phyloP scores from a whole-genome alignment of 495 filamentous ascomycete genomes.

The Penicillium samsonianum region DNA sequence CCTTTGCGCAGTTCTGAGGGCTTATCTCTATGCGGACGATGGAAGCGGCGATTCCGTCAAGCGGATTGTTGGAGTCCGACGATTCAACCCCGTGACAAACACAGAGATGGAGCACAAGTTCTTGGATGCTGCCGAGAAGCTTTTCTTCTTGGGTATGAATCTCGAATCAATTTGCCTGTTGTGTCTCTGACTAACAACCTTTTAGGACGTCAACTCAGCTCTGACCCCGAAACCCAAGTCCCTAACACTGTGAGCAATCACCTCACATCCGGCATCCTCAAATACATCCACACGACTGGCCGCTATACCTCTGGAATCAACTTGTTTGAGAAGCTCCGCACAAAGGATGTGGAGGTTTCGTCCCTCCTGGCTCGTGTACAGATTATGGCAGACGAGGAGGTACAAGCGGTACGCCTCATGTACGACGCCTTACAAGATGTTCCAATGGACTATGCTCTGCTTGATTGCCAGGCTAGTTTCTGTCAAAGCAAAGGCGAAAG shows the following conservation, averaged over 20 bases:
- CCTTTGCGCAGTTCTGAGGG: conserved; percentile 86
- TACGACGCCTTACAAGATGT: conserved; percentile 85
- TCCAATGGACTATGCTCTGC: conserved; percentile 93
- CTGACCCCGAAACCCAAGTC: conserved; percentile 95
- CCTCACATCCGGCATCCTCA: conserved; percentile 85
- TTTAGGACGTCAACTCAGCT: conserved; percentile 89
- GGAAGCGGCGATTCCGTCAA: conserved; percentile 87
- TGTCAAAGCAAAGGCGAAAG: conserved; percentile 81
- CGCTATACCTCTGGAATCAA: conserved; percentile 96
- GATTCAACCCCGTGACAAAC: conserved; percentile 96
- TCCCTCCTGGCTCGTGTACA: conserved; percentile 87
- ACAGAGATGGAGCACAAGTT: conserved; percentile 98
- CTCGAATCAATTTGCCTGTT: not conserved
- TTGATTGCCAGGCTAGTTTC: conserved; percentile 93
- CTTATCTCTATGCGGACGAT: conserved; percentile 95
- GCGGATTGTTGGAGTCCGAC: conserved; percentile 88
- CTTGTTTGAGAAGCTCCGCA: conserved; percentile 92
- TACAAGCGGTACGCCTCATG: conserved; percentile 85
- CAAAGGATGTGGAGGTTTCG: conserved; percentile 87
- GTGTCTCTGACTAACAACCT: conserved; percentile 25
- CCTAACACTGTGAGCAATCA: conserved; percentile 98
- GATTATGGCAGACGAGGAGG: conserved; percentile 92
- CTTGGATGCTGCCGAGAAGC: conserved; percentile 87
- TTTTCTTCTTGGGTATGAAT: conserved; percentile 84
- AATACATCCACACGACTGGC: conserved; percentile 95